phyloP scores from a whole-genome alignment of 371 early-diverging fungal genomes.

The Rhizopus arrhizus region DNA sequence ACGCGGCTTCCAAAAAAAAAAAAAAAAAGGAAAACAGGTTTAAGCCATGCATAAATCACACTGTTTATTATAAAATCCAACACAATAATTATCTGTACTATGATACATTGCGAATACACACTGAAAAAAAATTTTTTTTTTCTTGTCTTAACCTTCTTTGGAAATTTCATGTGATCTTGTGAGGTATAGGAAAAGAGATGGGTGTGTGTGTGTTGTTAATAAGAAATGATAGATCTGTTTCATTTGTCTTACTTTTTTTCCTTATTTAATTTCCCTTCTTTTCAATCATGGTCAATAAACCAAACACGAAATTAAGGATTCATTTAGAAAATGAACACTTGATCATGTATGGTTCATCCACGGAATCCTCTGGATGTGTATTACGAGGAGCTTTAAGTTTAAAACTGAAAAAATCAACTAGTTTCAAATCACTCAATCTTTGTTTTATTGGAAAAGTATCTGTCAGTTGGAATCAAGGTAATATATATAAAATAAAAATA shows the following conservation, averaged over 20 bases:
- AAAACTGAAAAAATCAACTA: constrained; percentile 21
- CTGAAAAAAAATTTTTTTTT: neutral
- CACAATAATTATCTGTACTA: too few relatives aligned
- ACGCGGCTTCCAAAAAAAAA: too few relatives aligned
- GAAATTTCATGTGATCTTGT: constrained; percentile 16
- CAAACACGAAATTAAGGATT: constrained; percentile 28
- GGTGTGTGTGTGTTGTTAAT: constrained; percentile 3
- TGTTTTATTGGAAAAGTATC: constrained; percentile 28
- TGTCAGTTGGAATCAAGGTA: constrained; percentile 34
- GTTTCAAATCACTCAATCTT: constrained; percentile 26
- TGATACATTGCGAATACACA: too few relatives aligned
- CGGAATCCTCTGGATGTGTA: constrained; percentile 41
- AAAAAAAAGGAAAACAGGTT: too few relatives aligned
- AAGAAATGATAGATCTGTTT: constrained; percentile 9
- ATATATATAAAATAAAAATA: constrained; percentile 3
- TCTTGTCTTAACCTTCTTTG: constrained; percentile 20
- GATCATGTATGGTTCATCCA: constrained; percentile 35
- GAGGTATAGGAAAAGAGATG: constrained; percentile 5
- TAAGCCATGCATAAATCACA: too few relatives aligned
- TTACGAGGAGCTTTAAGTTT: constrained; percentile 33
- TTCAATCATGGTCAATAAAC: constrained; percentile 7
- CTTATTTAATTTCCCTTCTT: constrained; percentile 4
- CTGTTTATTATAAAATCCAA: too few relatives aligned
- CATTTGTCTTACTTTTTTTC: constrained; percentile 1
- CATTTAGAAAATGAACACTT: constrained; percentile 34